Evolutionary conservation across 2,329 filamentous ascomycete species (phyloP), one percentile per base, ranked within the genome.

Genomic region (Rhexocercosporidium sp.): DNA sequence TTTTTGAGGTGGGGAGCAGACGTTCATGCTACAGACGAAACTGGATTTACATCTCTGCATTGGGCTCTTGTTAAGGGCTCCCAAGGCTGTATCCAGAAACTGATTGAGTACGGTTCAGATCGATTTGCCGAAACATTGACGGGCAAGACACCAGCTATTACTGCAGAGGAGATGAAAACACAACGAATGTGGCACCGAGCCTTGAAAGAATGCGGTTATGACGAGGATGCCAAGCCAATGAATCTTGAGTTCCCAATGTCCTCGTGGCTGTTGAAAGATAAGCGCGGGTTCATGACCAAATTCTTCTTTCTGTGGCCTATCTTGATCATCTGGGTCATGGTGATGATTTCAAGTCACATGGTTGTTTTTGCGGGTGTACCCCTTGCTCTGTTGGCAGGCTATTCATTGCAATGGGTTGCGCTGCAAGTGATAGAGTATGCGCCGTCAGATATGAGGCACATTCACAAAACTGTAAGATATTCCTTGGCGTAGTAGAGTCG

Each of bases 41-140:
- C 94, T 73, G 95, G 95, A 31, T 96, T 98, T 78, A 97, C 95
- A 0, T 94, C 96, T 3, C 82, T 99, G 72, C 96, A 99, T 77
- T 99, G 96, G 96, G 94, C 94, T 0, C 83, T 99, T 56, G 96
- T 99, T 41, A 97, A 97, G 80, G 96, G 96, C 14, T 96, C 91
- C 59, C 88, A 92, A 68, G 90, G 90, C 12, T 97, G 94, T 78
- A 92, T 99, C 70, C 90, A 96, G 77, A 98, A 97, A 80, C 84
- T 99, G 53, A 87, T 99, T 73, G 96, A 99, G 82, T 97, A 97
- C 78, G 96, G 96, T 56, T 90, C 94, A 29, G 96, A 99, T 80
- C 88, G 96, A 54, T 98, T 97, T 77, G 93, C 92, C 44, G 91
- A 94, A 81, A 97, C 94, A 31, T 86, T 89, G 63, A 92, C 93